Conservation (phyloP, 495 filamentous ascomycete genomes). For the Talaromyces ruber region DNA sequence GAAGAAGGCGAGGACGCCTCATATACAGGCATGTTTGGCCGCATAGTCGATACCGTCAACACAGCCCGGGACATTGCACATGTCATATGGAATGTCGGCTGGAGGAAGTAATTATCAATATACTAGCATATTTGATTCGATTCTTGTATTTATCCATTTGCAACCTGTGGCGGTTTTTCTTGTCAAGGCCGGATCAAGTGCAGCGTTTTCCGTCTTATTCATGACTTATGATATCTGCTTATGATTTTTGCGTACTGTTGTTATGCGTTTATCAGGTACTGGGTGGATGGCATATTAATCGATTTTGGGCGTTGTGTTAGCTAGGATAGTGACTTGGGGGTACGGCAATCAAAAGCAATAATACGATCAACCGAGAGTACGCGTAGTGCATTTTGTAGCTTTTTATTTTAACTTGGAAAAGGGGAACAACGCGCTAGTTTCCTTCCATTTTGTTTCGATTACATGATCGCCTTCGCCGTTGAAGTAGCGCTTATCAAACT, state of each 20-base stretch:
- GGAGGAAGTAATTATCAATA: constrained; percentile 53
- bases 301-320: neutral
- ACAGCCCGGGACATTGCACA: constrained; percentile 92
- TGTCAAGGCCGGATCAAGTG: neutral
- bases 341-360: neutral
- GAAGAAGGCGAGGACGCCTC: constrained; percentile 54
- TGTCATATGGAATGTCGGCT: constrained; percentile 97
- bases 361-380: neutral
- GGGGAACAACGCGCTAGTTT: too few relatives aligned
- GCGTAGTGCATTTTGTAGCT: too few relatives aligned
- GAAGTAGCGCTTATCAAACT: too few relatives aligned
- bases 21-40: constrained; percentile 59
- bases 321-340: neutral
- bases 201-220: neutral
- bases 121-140: neutral
- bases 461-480: too few relatives aligned
- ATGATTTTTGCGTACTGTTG: constrained; percentile 1
- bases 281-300: neutral
- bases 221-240: constrained; percentile 1
- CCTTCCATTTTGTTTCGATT: too few relatives aligned
- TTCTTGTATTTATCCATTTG: constrained; percentile 1
- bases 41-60: constrained; percentile 89
- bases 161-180: neutral
- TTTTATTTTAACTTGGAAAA: too few relatives aligned
- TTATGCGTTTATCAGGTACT: neutral